phyloP scores from a whole-genome alignment of 805 yeast genomes.

The Spencermartinsiella europaea region DNA sequence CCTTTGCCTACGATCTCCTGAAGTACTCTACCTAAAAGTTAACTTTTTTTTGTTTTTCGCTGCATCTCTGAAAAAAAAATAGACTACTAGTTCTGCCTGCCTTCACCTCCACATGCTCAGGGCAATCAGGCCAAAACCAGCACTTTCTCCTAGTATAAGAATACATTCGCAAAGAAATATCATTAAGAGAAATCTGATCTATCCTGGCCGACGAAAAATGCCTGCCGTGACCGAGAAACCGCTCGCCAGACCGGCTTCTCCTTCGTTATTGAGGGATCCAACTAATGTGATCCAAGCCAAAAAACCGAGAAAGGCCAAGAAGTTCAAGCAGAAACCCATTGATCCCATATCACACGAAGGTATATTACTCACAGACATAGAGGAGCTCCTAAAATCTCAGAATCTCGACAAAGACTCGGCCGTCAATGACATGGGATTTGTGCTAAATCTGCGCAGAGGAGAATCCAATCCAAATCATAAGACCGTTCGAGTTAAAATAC shows the following conservation, averaged over 20 bases:
- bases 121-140: no score
- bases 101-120: no score
- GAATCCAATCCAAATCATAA: constrained; percentile 48
- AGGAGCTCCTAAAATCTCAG: constrained; percentile 45
- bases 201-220: no score
- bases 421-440: constrained; percentile 56
- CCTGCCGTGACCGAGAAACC: not conserved
- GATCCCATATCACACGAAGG: constrained; percentile 83
- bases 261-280: not conserved
- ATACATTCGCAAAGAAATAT: no score
- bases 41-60: no score
- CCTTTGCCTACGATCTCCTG: no score
- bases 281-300: constrained; percentile 2
- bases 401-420: constrained; percentile 40
- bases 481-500: constrained; percentile 48
- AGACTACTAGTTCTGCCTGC: no score
- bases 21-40: no score
- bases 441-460: constrained; percentile 47
- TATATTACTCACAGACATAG: constrained; percentile 68
- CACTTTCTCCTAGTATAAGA: no score
- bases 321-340: constrained; percentile 46
- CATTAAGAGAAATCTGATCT: no score
- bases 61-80: no score
- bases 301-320: constrained; percentile 25
- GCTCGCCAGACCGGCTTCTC: not conserved